Percentiles rank a stretch among this genome's conserved stretches.
phyloP scores from a whole-genome alignment of 2,329 filamentous ascomycete species.

The Fusarium subtropicale region DNA sequence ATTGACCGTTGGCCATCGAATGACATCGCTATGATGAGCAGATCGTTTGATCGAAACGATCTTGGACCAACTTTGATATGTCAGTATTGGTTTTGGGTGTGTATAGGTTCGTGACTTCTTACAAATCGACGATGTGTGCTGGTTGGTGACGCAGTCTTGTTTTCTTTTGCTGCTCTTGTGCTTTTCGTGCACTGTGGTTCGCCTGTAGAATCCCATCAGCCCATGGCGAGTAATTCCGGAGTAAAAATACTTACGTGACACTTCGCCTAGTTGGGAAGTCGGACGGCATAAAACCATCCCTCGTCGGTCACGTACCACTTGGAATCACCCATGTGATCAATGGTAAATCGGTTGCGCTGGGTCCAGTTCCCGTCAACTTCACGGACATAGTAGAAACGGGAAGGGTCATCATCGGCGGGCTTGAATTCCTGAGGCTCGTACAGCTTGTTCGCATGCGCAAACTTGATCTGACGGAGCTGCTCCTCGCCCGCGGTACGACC shows the following conservation, averaged over 20 bases:
- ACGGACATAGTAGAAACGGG: slow-evolving; percentile 70
- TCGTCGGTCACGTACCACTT: slow-evolving; percentile 70
- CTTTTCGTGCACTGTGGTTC: slow-evolving; percentile 1
- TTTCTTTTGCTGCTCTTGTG: slow-evolving; percentile 11
- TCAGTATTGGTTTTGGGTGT: neutral
- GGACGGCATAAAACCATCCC: slow-evolving; percentile 71
- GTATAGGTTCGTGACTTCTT: neutral
- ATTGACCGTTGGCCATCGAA: neutral
- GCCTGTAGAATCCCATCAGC: slow-evolving; percentile 24
- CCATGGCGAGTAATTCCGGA: neutral
- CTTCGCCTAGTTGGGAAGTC: slow-evolving; percentile 56
- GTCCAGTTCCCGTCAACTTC: slow-evolving; percentile 71
- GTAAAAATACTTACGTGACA: slow-evolving; percentile 21
- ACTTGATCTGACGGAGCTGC: slow-evolving; percentile 59
- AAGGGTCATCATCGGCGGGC: slow-evolving; percentile 69
- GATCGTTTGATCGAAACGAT: neutral
- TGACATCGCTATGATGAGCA: neutral
- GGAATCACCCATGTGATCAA: slow-evolving; percentile 67
- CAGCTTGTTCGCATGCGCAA: slow-evolving; percentile 62
- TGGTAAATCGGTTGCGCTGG: slow-evolving; percentile 68
- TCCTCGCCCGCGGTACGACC: slow-evolving; percentile 64
- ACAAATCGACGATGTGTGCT: slow-evolving; percentile 10
- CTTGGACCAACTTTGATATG: slow-evolving; percentile 17
- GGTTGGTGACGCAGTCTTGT: neutral
- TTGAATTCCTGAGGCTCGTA: slow-evolving; percentile 72